Evolutionary conservation across 176 grass and related monocot genomes (phyloP).

Genomic region (Stipa capillata): DNA sequence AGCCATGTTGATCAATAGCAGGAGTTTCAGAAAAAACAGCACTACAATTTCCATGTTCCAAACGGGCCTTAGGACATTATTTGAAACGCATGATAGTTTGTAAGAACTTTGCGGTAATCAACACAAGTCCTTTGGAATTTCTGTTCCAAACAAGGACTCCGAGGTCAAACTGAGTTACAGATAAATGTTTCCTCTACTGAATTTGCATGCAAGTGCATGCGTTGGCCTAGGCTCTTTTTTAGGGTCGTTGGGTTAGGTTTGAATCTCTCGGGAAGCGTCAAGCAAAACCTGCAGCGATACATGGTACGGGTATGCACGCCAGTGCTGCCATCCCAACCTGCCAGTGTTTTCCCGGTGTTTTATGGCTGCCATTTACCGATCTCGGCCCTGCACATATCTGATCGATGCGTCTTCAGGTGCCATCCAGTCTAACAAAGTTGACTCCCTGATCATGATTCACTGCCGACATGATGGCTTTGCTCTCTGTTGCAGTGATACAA

Average conservation of each 20-base stretch:
- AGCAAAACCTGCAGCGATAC: background rate
- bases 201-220: too few relatives aligned
- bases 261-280: background rate
- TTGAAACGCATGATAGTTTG: too few relatives aligned
- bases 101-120: too few relatives aligned
- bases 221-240: too few relatives aligned
- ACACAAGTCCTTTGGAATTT: too few relatives aligned
- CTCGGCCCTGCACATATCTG: background rate
- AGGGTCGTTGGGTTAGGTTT: background rate
- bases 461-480: background rate
- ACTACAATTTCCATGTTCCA: too few relatives aligned
- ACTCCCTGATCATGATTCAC: background rate
- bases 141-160: too few relatives aligned
- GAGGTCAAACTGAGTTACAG: too few relatives aligned
- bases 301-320: background rate
- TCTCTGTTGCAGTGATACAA: background rate
- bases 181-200: too few relatives aligned
- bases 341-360: background rate
- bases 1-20: too few relatives aligned
- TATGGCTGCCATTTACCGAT: conserved; percentile 1
- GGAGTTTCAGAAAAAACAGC: too few relatives aligned
- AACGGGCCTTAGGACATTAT: too few relatives aligned
- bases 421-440: conserved; percentile 20
- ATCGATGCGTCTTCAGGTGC: background rate
- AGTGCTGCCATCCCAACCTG: background rate